phyloP scores from a whole-genome alignment of 2,329 filamentous ascomycete species.

The Exophiala mesophila region DNA sequence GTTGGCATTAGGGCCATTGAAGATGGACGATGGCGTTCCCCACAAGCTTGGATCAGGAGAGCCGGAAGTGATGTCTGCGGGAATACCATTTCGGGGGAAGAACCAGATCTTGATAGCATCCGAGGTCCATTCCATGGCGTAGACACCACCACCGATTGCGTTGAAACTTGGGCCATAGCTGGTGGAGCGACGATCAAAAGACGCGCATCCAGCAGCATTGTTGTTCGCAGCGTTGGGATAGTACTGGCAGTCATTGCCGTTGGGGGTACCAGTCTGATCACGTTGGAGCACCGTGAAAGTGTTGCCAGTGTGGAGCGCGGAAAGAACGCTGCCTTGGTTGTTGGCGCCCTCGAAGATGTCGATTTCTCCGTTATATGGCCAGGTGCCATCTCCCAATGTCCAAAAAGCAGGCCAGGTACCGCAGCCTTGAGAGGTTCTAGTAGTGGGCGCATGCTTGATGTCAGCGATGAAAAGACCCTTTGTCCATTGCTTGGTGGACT shows the following conservation, averaged over 20 bases:
- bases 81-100: constrained; percentile 43
- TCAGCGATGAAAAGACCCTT: constrained; percentile 46
- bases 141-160: constrained; percentile 54
- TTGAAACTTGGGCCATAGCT: constrained; percentile 54
- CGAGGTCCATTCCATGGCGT: constrained; percentile 71
- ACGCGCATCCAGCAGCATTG: constrained; percentile 37
- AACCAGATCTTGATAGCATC: constrained; percentile 67
- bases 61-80: constrained; percentile 42
- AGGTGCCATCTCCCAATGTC: constrained; percentile 38
- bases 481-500: constrained; percentile 40
- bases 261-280: constrained; percentile 45
- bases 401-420: constrained; percentile 42
- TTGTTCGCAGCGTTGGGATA: constrained; percentile 33
- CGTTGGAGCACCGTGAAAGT: constrained; percentile 38
- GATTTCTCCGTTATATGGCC: constrained; percentile 45
- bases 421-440: constrained; percentile 32
- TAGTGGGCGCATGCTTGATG: constrained; percentile 44
- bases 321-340: constrained; percentile 35
- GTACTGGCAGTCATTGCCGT: constrained; percentile 33
- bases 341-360: constrained; percentile 53
- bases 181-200: constrained; percentile 25
- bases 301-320: constrained; percentile 45
- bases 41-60: constrained; percentile 39
- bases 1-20: constrained; percentile 34
- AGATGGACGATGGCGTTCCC: constrained; percentile 43